A percentile compares a stretch with the other conserved stretches of the same genome.
Conservation (phyloP, 108 stramenopile species). For the Schizochytrium sp. region DNA sequence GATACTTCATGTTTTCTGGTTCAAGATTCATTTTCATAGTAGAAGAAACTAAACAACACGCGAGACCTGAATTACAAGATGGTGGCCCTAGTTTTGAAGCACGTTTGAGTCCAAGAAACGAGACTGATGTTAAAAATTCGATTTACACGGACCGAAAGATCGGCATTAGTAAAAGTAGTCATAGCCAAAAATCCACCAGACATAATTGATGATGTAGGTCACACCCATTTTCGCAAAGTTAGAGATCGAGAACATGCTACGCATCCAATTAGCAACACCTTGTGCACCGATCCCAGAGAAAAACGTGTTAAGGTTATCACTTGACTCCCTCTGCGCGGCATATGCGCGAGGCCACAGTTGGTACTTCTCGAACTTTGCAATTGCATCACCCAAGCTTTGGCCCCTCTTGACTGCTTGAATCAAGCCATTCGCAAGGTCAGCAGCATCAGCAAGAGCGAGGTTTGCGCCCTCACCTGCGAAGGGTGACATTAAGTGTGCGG, state of each 20-base stretch:
- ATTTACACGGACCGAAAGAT: not conserved
- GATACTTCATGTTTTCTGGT: too few relatives aligned
- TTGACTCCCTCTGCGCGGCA: not conserved
- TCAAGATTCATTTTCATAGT: too few relatives aligned
- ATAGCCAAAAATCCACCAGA: not conserved
- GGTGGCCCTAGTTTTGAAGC: too few relatives aligned
- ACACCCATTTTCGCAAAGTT: not conserved
- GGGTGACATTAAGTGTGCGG: constrained; percentile 49
- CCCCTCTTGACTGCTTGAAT: not conserved
- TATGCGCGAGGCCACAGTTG: not conserved
- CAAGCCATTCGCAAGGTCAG: not conserved
- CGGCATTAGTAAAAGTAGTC: not conserved
- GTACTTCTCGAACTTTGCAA: constrained; percentile 17
- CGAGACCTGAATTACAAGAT: too few relatives aligned
- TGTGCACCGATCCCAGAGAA: not conserved
- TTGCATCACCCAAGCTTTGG: not conserved
- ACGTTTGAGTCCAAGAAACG: too few relatives aligned
- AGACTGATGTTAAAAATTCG: too few relatives aligned
- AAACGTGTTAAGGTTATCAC: not conserved
- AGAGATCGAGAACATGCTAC: not conserved
- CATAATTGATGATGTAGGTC: not conserved
- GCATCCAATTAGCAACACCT: not conserved
- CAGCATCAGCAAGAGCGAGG: constrained; percentile 46
- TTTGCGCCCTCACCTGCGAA: constrained; percentile 49
- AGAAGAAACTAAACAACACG: too few relatives aligned